phyloP scores from a whole-genome alignment of 345 rosid genomes.

The Barbarea vulgaris region DNA sequence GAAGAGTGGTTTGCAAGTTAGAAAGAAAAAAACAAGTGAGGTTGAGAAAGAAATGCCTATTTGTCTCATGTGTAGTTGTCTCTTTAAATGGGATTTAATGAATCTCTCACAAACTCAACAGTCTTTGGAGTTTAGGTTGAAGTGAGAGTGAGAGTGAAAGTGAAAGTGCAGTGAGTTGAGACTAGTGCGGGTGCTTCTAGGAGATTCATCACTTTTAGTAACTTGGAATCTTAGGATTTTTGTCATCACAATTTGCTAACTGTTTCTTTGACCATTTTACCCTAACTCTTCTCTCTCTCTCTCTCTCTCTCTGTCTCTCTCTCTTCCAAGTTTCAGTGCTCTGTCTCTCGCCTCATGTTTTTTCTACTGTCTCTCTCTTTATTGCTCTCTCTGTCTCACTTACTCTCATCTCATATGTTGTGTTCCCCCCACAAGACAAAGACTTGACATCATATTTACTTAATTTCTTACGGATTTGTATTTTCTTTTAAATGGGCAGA shows the following conservation, averaged over 20 bases:
- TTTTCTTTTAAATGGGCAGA: background rate
- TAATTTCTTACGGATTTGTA: background rate
- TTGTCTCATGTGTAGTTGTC: slow-evolving; percentile 84
- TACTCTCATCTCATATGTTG: slow-evolving; percentile 31
- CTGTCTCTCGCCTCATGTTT: slow-evolving; percentile 31
- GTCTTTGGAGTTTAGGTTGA: slow-evolving; percentile 28
- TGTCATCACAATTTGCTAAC: slow-evolving; percentile 36
- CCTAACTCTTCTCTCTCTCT: slow-evolving; percentile 16
- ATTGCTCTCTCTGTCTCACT: slow-evolving; percentile 10
- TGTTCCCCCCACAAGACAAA: slow-evolving; percentile 21
- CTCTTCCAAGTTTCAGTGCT: slow-evolving; percentile 54
- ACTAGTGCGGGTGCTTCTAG: slow-evolving; percentile 67
- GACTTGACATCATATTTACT: background rate
- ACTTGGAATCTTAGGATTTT: slow-evolving; percentile 82
- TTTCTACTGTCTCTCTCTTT: slow-evolving; percentile 28
- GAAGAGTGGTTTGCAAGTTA: slow-evolving; percentile 34
- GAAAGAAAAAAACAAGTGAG: slow-evolving; percentile 44
- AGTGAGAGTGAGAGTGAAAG: slow-evolving; percentile 59
- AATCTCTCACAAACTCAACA: slow-evolving; percentile 22
- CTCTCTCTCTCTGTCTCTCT: background rate
- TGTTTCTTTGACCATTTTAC: slow-evolving; percentile 35
- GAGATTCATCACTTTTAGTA: slow-evolving; percentile 66
- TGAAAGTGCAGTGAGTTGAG: slow-evolving; percentile 59
- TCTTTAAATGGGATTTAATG: slow-evolving; percentile 40
- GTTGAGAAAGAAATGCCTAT: slow-evolving; percentile 42